These are phyloP conservation scores for Pythium catenulatum DNA, from an alignment of 352 stramenopile genomes.

Conservation along the genomic window DNA sequence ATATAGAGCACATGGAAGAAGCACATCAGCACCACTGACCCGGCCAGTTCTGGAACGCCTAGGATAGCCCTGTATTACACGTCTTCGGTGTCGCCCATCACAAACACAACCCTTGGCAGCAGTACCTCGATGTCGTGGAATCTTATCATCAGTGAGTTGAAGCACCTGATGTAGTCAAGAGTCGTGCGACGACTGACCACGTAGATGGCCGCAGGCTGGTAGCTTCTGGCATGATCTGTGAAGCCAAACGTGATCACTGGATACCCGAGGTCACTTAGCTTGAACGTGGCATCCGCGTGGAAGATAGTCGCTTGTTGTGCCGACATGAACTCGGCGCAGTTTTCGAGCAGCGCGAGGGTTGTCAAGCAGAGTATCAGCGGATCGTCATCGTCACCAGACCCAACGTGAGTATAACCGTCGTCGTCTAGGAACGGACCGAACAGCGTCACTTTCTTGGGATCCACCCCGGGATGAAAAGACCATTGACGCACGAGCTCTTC, in stretches of 20 bases:
- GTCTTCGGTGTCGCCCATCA: not conserved
- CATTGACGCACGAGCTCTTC: conserved; percentile 2
- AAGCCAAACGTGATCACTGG: not conserved
- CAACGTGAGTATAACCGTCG: not conserved
- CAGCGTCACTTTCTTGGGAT: not conserved
- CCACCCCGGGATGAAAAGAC: not conserved
- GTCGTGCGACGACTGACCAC: not conserved
- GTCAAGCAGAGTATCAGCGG: not conserved
- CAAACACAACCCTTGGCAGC: not conserved
- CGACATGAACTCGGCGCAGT: not conserved
- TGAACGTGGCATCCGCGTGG: conserved; percentile 12
- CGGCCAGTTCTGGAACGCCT: too few relatives aligned
- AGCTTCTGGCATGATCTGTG: not conserved
- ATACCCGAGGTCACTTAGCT: not conserved
- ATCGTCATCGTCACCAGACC: not conserved
- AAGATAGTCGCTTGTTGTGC: too few relatives aligned
- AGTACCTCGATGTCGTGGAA: not conserved
- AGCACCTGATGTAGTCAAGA: not conserved
- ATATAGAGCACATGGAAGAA: too few relatives aligned
- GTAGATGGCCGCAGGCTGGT: not conserved
- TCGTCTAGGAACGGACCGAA: not conserved
- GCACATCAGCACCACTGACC: too few relatives aligned
- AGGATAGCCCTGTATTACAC: not conserved
- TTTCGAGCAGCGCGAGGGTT: not conserved
- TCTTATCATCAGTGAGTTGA: not conserved